Evolutionary conservation across 176 grass and related monocot genomes (phyloP).

Genomic region (Bonia amplexicaulis): DNA sequence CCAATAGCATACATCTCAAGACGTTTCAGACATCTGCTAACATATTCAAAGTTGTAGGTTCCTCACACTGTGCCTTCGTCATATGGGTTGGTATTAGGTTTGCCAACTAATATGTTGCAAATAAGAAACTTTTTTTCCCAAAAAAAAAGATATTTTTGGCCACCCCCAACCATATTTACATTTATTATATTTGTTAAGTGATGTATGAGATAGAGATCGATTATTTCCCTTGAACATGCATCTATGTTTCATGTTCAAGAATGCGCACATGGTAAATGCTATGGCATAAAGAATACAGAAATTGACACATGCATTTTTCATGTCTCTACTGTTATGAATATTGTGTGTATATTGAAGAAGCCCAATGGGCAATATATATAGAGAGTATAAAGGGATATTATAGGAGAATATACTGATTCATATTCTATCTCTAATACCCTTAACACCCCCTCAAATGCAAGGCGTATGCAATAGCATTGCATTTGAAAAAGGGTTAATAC

Average conservation of each 20-base stretch:
- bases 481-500: no score
- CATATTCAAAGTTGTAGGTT: background rate
- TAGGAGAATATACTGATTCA: no score
- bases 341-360: no score
- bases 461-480: no score
- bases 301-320: background rate
- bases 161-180: background rate
- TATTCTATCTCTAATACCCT: no score
- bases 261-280: background rate
- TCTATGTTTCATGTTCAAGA: background rate
- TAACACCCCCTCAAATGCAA: no score
- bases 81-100: background rate
- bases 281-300: constrained; percentile 5
- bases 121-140: background rate
- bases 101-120: constrained; percentile 11
- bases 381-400: no score
- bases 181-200: background rate
- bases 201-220: background rate
- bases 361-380: no score
- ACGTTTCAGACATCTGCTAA: background rate
- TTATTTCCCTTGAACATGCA: background rate
- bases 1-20: background rate
- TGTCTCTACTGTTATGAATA: no score
- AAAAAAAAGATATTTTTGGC: background rate
- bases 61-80: background rate